Percentiles rank a stretch among this genome's conserved stretches.
Conservation (phyloP, 805 yeast genomes). For the Pachysolen tannophilus region DNA sequence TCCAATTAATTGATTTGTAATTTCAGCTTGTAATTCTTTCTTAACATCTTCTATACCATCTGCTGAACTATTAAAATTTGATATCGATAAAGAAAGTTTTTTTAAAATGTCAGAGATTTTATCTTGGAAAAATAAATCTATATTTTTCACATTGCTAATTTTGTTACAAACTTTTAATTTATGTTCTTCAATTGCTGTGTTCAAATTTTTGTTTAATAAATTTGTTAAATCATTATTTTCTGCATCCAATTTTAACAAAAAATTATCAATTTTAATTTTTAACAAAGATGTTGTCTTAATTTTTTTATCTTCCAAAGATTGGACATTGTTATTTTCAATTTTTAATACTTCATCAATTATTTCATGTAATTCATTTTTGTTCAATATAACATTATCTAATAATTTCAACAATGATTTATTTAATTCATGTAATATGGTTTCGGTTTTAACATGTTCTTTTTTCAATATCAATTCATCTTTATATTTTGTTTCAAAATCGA, state of each 20-base stretch:
- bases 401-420: constrained; percentile 6
- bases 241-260: not conserved
- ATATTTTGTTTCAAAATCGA: constrained; percentile 8
- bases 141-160: too few relatives aligned
- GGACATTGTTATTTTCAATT: not conserved
- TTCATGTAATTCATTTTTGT: constrained; percentile 8
- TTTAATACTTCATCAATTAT: not conserved
- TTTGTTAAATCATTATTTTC: not conserved
- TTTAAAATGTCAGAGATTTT: too few relatives aligned
- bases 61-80: not conserved
- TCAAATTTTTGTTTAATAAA: not conserved
- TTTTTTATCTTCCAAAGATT: not conserved
- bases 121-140: too few relatives aligned
- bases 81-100: too few relatives aligned
- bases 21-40: not conserved
- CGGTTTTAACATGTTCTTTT: constrained; percentile 12
- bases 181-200: not conserved
- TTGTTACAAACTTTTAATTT: too few relatives aligned
- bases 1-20: not conserved
- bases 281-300: not conserved
- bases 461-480: constrained; percentile 11
- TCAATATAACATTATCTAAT: constrained; percentile 6
- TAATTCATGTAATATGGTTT: constrained; percentile 6
- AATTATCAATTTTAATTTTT: not conserved
- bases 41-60: not conserved